Evolutionary conservation across 495 filamentous ascomycete genomes (phyloP).

Genomic region (Xylaria telfairii): DNA sequence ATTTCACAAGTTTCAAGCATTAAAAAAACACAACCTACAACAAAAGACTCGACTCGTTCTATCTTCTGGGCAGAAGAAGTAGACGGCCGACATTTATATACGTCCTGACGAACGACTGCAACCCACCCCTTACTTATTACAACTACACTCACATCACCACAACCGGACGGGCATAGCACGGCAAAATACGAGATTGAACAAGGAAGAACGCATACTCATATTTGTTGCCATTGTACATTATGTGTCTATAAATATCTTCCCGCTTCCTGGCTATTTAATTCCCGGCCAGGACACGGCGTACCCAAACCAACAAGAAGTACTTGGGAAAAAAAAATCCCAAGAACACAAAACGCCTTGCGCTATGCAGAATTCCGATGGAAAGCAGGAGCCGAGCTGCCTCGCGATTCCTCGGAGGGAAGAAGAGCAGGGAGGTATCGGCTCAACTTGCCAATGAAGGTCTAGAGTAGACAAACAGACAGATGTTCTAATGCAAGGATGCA

Average conservation of each 20-base stretch:
- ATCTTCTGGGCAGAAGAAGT: not conserved
- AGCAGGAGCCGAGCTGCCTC: not conserved
- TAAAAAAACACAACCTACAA: not conserved
- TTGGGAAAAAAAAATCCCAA: not conserved
- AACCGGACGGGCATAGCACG: not conserved
- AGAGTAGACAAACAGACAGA: not conserved
- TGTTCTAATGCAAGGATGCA: not conserved
- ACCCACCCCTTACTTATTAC: not conserved
- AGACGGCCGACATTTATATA: not conserved
- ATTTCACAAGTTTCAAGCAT: not conserved
- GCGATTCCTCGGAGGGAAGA: not conserved
- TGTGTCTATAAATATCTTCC: conserved; percentile 1
- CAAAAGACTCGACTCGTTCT: not conserved
- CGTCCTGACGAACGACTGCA: not conserved
- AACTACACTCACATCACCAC: not conserved
- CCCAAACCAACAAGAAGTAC: conserved; percentile 3
- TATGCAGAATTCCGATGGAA: conserved; percentile 8
- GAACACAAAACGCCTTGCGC: conserved; percentile 20
- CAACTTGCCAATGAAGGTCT: not conserved
- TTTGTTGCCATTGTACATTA: conserved; percentile 5
- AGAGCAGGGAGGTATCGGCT: not conserved
- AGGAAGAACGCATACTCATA: not conserved
- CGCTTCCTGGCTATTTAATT: not conserved
- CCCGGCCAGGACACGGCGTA: not conserved
- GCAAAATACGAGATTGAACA: not conserved